A percentile compares a stretch with the other conserved stretches of the same genome.
Evolutionary conservation across 1,284 basidiomycete species (phyloP).

Genomic region (Omphalotus olearius): DNA sequence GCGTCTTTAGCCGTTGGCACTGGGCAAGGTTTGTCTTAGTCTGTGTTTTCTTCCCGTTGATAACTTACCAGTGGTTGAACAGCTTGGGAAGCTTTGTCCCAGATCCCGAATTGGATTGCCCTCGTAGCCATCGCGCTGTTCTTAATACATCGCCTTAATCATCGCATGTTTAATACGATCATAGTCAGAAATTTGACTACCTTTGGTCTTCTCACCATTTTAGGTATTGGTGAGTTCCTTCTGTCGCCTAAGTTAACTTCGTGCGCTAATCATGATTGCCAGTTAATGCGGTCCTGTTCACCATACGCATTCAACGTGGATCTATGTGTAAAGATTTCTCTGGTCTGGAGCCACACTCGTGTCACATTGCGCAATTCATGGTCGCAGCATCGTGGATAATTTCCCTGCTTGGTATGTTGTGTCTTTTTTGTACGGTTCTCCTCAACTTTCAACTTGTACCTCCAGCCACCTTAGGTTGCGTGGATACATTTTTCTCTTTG

Average conservation of each 20-base stretch:
- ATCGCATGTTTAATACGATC: conserved; percentile 8
- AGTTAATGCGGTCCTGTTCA: conserved; percentile 6
- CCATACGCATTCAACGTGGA: conserved; percentile 5
- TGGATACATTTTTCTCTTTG: too few species aligned
- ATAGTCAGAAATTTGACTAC: neutral
- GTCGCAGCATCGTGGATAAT: conserved; percentile 6
- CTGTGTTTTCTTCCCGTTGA: neutral
- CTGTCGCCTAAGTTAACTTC: neutral
- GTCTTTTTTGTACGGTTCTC: neutral
- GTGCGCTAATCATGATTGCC: neutral
- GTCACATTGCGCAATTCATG: conserved; percentile 2
- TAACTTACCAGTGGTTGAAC: neutral
- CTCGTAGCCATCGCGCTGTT: conserved; percentile 14
- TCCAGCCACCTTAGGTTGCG: too few species aligned
- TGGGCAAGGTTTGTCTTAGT: neutral
- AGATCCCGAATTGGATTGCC: conserved; percentile 14
- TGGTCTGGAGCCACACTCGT: conserved; percentile 1
- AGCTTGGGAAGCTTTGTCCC: conserved; percentile 17
- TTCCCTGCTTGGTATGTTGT: conserved; percentile 1
- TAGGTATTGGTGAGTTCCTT: conserved; percentile 4
- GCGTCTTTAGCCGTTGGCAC: conserved; percentile 17
- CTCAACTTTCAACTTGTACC: too few species aligned
- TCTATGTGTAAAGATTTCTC: conserved; percentile 7
- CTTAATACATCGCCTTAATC: conserved; percentile 15
- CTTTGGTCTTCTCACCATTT: neutral